These are phyloP conservation scores for Komagataella ulmi DNA, from an alignment of 805 yeast species.

Conservation along the genomic window DNA sequence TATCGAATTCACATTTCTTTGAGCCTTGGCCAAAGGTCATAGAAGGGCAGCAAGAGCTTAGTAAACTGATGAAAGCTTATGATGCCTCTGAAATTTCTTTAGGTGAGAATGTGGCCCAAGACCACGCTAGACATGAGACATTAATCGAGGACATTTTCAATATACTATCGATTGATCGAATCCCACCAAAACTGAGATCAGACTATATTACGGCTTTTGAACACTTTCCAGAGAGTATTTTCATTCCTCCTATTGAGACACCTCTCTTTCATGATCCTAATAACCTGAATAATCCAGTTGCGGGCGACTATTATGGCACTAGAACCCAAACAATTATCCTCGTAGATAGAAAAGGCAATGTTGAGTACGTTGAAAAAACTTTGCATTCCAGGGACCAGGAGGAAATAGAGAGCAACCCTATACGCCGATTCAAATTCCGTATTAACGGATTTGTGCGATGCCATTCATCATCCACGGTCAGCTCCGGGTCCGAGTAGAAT, in stretches of 20 bases:
- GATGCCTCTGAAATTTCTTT: conserved; percentile 4
- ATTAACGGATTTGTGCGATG: not conserved
- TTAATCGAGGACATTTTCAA: conserved; percentile 39
- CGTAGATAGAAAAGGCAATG: conserved; percentile 32
- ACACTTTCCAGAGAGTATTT: conserved; percentile 30
- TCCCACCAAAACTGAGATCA: conserved; percentile 15
- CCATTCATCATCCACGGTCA: not conserved
- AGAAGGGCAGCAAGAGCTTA: conserved; percentile 51
- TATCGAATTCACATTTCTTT: conserved; percentile 55
- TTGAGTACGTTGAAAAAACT: conserved; percentile 51
- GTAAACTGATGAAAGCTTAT: conserved; percentile 19
- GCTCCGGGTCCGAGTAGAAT: not conserved
- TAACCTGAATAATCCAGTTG: conserved; percentile 10
- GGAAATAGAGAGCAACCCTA: not conserved
- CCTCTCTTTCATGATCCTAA: not conserved
- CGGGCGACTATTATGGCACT: conserved; percentile 67
- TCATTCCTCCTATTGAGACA: not conserved
- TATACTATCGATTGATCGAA: conserved; percentile 32
- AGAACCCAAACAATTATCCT: conserved; percentile 74
- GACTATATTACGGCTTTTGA: conserved; percentile 19
- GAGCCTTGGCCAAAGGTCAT: conserved; percentile 69
- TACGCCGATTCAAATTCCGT: not conserved
- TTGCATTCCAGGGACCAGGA: conserved; percentile 34
- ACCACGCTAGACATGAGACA: conserved; percentile 10
- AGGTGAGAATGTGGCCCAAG: conserved; percentile 7